Evolutionary conservation across 2,329 filamentous ascomycete genomes (phyloP).

Genomic region (Trichophyton verrucosum): DNA sequence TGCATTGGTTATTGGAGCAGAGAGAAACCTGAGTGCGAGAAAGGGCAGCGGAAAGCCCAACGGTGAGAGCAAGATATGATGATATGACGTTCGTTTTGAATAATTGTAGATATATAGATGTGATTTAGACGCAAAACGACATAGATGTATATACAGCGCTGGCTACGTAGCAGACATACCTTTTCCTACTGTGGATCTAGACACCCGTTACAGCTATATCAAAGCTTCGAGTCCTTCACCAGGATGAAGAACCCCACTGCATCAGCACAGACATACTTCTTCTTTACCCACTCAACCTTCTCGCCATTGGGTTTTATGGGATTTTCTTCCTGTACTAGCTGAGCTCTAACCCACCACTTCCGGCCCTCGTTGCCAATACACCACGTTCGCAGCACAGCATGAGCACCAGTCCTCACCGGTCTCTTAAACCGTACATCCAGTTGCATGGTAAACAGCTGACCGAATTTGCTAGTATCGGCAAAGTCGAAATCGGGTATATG

Average conservation of each 20-base stretch:
- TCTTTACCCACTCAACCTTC: conserved; percentile 23
- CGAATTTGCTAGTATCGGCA: conserved; percentile 18
- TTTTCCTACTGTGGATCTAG: background rate
- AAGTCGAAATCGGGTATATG: conserved; percentile 16
- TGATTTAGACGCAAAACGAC: background rate
- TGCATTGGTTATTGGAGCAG: conserved; percentile 49
- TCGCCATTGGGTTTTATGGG: conserved; percentile 14
- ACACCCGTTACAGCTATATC: background rate
- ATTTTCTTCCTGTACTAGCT: conserved; percentile 28
- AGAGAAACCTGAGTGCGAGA: conserved; percentile 48
- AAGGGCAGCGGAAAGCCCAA: conserved; percentile 18
- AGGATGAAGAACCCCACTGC: conserved; percentile 33
- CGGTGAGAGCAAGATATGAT: conserved; percentile 15
- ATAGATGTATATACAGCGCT: background rate
- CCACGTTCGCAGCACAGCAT: conserved; percentile 27
- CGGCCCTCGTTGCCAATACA: conserved; percentile 26
- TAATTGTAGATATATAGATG: background rate
- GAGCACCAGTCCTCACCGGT: conserved; percentile 26
- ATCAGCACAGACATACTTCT: conserved; percentile 26
- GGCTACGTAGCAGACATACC: background rate
- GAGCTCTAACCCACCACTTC: conserved; percentile 32
- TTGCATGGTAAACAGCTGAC: conserved; percentile 28
- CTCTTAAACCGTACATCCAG: conserved; percentile 31
- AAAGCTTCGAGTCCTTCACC: conserved; percentile 21
- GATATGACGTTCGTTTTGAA: background rate